Evolutionary conservation across 306 rosid species (phyloP).

Genomic region (Comarum palustre): DNA sequence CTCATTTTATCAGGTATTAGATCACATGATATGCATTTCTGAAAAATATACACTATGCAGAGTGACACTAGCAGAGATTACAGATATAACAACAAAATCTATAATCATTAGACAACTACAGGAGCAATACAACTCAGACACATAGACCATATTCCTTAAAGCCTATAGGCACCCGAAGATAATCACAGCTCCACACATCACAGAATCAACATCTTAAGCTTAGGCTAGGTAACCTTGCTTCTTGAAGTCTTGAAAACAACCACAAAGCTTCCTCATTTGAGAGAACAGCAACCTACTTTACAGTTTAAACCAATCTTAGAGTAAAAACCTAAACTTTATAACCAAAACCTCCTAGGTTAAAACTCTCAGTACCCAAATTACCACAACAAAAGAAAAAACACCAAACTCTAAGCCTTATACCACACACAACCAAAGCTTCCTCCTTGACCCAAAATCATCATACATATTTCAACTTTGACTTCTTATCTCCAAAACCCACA

Average conservation of each 20-base stretch:
- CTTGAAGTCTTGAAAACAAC: not conserved
- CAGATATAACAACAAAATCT: not conserved
- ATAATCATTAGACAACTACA: not conserved
- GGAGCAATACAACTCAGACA: not conserved
- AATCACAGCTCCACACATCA: not conserved
- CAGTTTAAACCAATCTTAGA: not conserved
- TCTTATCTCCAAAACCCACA: not conserved
- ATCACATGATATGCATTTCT: not conserved
- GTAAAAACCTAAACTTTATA: not conserved
- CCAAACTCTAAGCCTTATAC: constrained; percentile 4
- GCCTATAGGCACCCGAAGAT: not conserved
- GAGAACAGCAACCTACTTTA: not conserved
- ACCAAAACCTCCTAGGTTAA: not conserved
- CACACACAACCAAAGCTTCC: constrained; percentile 5
- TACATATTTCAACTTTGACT: constrained; percentile 20
- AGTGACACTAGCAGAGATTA: not conserved
- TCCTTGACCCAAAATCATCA: constrained; percentile 14
- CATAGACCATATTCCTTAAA: not conserved
- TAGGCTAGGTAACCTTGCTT: not conserved
- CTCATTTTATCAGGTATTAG: not conserved
- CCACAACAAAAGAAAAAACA: not conserved
- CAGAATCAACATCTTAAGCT: not conserved
- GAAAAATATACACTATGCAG: not conserved
- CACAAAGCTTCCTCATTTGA: not conserved
- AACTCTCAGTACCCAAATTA: not conserved